Percentiles rank a stretch among this genome's conserved stretches.
phyloP scores from a whole-genome alignment of 148 eudicot species.

The Rheum nobile region DNA sequence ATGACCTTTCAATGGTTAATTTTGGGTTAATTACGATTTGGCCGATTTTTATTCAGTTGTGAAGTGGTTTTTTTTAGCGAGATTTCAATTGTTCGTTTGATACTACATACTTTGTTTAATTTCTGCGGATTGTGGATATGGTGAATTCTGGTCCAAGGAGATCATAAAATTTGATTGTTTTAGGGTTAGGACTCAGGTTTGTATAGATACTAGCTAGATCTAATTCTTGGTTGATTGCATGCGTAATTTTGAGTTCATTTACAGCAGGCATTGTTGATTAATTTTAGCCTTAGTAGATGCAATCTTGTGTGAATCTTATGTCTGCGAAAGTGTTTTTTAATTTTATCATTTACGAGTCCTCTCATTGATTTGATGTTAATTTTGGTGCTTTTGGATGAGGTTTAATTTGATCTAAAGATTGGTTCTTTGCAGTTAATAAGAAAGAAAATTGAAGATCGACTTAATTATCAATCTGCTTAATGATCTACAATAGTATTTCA shows the following conservation, averaged over 20 bases:
- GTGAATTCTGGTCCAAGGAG: neutral
- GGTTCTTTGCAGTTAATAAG: neutral
- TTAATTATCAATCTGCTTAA: neutral
- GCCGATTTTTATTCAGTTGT: neutral
- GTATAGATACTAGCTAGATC: neutral
- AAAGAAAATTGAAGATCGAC: neutral
- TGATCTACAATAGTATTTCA: neutral
- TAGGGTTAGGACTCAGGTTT: neutral
- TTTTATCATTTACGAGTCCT: neutral
- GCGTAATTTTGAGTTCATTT: neutral
- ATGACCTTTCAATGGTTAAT: neutral
- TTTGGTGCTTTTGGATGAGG: neutral
- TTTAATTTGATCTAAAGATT: neutral
- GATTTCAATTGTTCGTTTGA: neutral
- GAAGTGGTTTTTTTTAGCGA: neutral
- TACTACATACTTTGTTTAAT: neutral
- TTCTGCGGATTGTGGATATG: neutral
- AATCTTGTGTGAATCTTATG: neutral
- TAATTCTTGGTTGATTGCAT: neutral
- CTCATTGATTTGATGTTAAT: neutral
- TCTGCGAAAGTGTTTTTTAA: neutral
- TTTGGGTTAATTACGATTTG: neutral
- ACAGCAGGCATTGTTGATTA: neutral
- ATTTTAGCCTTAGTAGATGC: neutral
- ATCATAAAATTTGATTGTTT: neutral